phyloP scores from a whole-genome alignment of 305 asterid species.

The Striga hermonthica region DNA sequence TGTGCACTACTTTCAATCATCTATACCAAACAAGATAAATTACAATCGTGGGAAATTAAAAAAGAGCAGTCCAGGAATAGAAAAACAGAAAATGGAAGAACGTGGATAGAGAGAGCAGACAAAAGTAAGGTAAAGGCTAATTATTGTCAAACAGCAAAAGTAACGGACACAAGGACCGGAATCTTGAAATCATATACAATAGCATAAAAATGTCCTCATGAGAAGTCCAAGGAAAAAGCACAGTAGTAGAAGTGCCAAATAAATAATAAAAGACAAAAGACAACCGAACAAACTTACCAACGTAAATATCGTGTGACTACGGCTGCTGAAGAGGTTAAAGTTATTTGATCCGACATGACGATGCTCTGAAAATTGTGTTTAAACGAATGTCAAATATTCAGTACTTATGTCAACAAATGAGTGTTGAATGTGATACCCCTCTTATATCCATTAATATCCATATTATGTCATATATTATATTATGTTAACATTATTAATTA shows the following conservation, averaged over 20 bases:
- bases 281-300: slow-evolving; percentile 54
- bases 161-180: slow-evolving; percentile 1
- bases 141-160: slow-evolving; percentile 2
- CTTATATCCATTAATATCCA: neutral
- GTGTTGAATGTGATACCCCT: neutral
- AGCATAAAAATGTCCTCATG: slow-evolving; percentile 1
- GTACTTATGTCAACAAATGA: slow-evolving; percentile 11
- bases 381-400: slow-evolving; percentile 31
- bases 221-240: slow-evolving; percentile 14
- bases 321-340: slow-evolving; percentile 98
- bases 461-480: slow-evolving; percentile 1
- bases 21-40: slow-evolving; percentile 43
- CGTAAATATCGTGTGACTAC: slow-evolving; percentile 97
- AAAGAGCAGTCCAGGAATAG: slow-evolving; percentile 10
- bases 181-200: slow-evolving; percentile 1
- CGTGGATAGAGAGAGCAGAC: neutral
- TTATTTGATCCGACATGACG: slow-evolving; percentile 98
- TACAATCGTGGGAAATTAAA: slow-evolving; percentile 22
- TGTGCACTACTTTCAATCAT: slow-evolving; percentile 97
- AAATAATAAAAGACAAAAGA: slow-evolving; percentile 22
- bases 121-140: neutral
- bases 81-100: no score
- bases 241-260: neutral
- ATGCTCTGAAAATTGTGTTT: slow-evolving; percentile 69
- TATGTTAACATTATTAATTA: neutral